A percentile compares a stretch with the other conserved stretches of the same genome.
Evolutionary conservation across 2,329 filamentous ascomycete genomes (phyloP).

Genomic region (Fusarium austroafricanum): DNA sequence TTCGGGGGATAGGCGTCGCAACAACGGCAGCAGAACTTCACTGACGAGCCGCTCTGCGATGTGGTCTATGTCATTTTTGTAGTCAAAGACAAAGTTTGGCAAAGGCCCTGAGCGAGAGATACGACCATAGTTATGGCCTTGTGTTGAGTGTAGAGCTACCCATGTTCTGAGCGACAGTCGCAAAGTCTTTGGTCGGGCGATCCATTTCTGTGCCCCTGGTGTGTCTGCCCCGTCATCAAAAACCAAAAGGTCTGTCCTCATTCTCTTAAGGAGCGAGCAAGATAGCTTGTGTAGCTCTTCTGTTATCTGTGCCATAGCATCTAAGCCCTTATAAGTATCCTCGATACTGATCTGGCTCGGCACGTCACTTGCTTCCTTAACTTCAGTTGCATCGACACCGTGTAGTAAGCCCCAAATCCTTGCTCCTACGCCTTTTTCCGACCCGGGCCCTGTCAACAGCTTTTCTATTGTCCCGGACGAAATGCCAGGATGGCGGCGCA

Average conservation of each 20-base stretch:
- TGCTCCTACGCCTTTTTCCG: slow-evolving; percentile 75
- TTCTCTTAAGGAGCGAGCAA: slow-evolving; percentile 77
- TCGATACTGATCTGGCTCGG: slow-evolving; percentile 95
- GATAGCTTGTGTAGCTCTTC: slow-evolving; percentile 77
- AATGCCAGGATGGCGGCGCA: slow-evolving; percentile 72
- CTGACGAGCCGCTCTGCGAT: slow-evolving; percentile 76
- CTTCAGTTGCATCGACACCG: slow-evolving; percentile 80
- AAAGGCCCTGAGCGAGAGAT: slow-evolving; percentile 80
- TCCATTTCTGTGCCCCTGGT: slow-evolving; percentile 65
- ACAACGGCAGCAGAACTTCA: slow-evolving; percentile 76
- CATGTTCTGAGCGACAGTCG: slow-evolving; percentile 81
- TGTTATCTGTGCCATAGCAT: slow-evolving; percentile 70
- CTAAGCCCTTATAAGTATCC: slow-evolving; percentile 83
- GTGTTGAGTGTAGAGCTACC: slow-evolving; percentile 51
- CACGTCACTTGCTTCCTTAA: slow-evolving; percentile 76
- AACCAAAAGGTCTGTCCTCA: slow-evolving; percentile 80
- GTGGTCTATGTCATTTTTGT: slow-evolving; percentile 66
- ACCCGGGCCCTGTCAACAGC: slow-evolving; percentile 76
- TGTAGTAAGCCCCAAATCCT: slow-evolving; percentile 84
- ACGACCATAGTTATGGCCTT: slow-evolving; percentile 71
- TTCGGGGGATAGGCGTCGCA: slow-evolving; percentile 78
- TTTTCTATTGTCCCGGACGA: slow-evolving; percentile 73
- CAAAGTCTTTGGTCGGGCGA: slow-evolving; percentile 83
- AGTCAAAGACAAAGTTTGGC: slow-evolving; percentile 78
- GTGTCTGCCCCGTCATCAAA: slow-evolving; percentile 55